Evolutionary conservation across 768 basidiomycete species (phyloP).

Genomic region (Cyclocybe cylindracea): DNA sequence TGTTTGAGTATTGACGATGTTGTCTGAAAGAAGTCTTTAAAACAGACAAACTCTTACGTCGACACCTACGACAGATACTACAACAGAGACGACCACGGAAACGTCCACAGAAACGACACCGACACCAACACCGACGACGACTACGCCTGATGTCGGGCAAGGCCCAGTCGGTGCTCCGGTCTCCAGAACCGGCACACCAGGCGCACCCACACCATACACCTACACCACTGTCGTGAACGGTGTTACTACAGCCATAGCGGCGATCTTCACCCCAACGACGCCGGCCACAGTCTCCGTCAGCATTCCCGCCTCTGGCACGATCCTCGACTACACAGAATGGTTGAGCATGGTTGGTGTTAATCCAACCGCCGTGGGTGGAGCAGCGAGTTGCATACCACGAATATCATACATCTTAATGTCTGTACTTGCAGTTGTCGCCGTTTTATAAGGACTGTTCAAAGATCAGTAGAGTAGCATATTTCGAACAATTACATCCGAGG

Average conservation of each 20-base stretch:
- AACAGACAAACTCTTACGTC: slow-evolving; percentile 24
- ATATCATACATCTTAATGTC: too few species aligned
- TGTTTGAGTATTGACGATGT: neutral
- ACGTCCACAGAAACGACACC: slow-evolving; percentile 17
- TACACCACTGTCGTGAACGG: slow-evolving; percentile 51
- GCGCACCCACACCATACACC: slow-evolving; percentile 48
- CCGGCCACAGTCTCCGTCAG: slow-evolving; percentile 26
- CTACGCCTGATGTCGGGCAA: slow-evolving; percentile 30
- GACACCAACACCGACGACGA: slow-evolving; percentile 19
- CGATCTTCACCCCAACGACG: slow-evolving; percentile 42
- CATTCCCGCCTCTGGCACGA: slow-evolving; percentile 30
- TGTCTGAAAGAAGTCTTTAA: neutral
- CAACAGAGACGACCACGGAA: slow-evolving; percentile 21
- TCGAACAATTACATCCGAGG: neutral
- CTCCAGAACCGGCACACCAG: slow-evolving; percentile 35
- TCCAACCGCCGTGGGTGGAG: slow-evolving; percentile 1
- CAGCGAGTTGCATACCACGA: neutral
- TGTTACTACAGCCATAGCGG: slow-evolving; percentile 31
- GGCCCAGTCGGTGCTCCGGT: slow-evolving; percentile 63
- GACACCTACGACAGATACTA: slow-evolving; percentile 18
- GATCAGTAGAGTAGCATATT: too few species aligned
- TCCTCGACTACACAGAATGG: slow-evolving; percentile 35
- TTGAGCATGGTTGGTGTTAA: slow-evolving; percentile 24
- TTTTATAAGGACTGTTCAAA: too few species aligned
- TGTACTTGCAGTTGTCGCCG: too few species aligned